Conservation (phyloP, 2,329 filamentous ascomycete genomes). For the Aurifilum marmelostoma region DNA sequence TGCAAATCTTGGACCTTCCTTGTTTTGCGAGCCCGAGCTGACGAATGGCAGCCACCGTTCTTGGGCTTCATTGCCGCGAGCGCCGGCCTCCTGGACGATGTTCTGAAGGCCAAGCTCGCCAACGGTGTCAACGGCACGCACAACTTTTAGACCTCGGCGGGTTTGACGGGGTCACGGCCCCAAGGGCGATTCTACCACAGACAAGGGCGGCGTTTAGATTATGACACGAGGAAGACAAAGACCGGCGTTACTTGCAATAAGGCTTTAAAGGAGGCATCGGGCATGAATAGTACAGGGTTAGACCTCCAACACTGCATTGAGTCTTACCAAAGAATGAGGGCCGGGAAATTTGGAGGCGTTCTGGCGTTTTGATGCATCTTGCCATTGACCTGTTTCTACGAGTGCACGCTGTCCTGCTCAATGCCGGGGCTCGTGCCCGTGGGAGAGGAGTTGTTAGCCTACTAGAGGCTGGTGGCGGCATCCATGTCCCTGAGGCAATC, state of each 20-base stretch:
- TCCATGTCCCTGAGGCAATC: neutral
- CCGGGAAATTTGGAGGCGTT: neutral
- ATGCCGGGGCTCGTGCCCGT: neutral
- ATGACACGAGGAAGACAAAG: conserved; percentile 4
- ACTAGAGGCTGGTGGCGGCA: neutral
- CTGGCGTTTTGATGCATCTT: conserved; percentile 13
- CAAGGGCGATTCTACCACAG: neutral
- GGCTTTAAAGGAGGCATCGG: neutral
- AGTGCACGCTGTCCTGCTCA: no score
- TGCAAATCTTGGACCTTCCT: neutral
- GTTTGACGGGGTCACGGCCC: neutral
- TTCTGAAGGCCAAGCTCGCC: conserved; percentile 35
- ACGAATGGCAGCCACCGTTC: conserved; percentile 55
- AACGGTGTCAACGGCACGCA: conserved; percentile 27
- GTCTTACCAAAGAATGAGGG: neutral
- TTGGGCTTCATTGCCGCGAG: conserved; percentile 84
- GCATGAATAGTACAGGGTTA: conserved; percentile 16
- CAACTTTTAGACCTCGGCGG: conserved; percentile 15
- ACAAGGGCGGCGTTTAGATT: conserved; percentile 1
- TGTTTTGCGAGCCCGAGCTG: conserved; percentile 28
- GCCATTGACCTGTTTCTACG: neutral
- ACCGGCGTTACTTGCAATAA: conserved; percentile 11
- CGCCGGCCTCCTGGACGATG: conserved; percentile 63
- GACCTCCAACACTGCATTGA: conserved; percentile 16
- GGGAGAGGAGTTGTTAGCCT: neutral